Evolutionary conservation across 2,329 filamentous ascomycete species (phyloP).

Genomic region (Ascochyta koolunga): DNA sequence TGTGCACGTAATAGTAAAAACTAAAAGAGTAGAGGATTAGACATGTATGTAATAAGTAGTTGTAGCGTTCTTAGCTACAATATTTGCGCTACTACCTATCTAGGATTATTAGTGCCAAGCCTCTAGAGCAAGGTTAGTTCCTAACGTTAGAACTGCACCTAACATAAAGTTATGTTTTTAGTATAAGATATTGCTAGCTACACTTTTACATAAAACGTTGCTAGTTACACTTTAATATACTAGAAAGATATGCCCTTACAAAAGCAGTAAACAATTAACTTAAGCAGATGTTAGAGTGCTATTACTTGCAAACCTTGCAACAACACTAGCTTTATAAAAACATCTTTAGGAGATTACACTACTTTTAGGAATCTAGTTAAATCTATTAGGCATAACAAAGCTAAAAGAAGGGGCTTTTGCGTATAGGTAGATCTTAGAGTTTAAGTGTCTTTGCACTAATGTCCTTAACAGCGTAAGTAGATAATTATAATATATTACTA

Average conservation of each 20-base stretch:
- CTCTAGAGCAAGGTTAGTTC: neutral
- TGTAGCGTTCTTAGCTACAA: neutral
- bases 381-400: neutral
- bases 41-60: neutral
- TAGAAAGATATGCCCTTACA: neutral
- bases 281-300: neutral
- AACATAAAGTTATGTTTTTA: neutral
- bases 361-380: neutral
- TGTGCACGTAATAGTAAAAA: neutral
- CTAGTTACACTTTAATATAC: neutral
- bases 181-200: neutral
- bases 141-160: neutral
- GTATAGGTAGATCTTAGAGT: neutral
- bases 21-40: neutral
- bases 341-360: neutral
- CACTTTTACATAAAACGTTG: neutral
- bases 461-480: neutral
- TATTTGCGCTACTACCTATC: conserved; percentile 6
- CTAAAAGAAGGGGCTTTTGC: neutral
- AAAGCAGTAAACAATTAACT: neutral
- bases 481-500: neutral
- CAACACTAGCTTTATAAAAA: neutral
- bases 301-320: neutral
- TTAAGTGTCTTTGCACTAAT: neutral
- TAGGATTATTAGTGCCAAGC: neutral